A percentile compares a stretch with the other conserved stretches of the same genome.
Conservation (phyloP, 192 early-diverging fungal species). For the Rhizophagus sp. region DNA sequence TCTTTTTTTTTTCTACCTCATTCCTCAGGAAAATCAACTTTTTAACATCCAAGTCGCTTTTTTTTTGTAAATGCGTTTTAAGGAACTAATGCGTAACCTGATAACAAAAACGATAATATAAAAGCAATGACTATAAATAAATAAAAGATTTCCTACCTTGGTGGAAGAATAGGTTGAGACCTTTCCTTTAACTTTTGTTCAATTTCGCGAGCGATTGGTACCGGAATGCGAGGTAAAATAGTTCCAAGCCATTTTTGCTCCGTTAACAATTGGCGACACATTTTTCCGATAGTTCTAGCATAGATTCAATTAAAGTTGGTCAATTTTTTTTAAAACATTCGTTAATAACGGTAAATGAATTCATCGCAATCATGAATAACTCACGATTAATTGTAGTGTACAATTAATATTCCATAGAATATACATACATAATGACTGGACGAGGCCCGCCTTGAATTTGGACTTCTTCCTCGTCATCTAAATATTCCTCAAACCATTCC, state of each 20-base stretch:
- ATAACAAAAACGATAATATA: conserved; percentile 14
- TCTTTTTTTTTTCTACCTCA: conserved; percentile 31
- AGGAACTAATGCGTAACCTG: conserved; percentile 8
- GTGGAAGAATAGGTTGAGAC: conserved; percentile 1
- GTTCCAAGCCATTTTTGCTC: conserved; percentile 80
- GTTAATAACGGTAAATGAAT: background rate
- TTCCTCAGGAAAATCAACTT: conserved; percentile 25
- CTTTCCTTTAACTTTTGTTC: conserved; percentile 57
- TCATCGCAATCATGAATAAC: conserved; percentile 3
- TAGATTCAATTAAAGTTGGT: background rate
- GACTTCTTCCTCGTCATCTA: conserved; percentile 81
- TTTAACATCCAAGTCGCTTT: conserved; percentile 20
- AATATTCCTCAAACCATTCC: conserved; percentile 77
- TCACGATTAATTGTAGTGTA: conserved; percentile 18
- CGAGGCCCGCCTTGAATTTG: conserved; percentile 56
- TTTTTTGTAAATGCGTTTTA: background rate
- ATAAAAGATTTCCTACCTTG: conserved; percentile 23
- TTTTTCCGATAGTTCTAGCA: conserved; percentile 69
- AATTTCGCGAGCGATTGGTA: conserved; percentile 75
- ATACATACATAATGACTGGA: conserved; percentile 41
- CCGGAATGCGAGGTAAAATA: conserved; percentile 81
- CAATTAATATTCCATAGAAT: conserved; percentile 27
- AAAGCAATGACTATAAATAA: background rate
- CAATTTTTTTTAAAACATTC: background rate
- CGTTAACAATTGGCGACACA: conserved; percentile 64